Evolutionary conservation across 352 stramenopile genomes (phyloP).

Genomic region (Plasmopara halstedii): DNA sequence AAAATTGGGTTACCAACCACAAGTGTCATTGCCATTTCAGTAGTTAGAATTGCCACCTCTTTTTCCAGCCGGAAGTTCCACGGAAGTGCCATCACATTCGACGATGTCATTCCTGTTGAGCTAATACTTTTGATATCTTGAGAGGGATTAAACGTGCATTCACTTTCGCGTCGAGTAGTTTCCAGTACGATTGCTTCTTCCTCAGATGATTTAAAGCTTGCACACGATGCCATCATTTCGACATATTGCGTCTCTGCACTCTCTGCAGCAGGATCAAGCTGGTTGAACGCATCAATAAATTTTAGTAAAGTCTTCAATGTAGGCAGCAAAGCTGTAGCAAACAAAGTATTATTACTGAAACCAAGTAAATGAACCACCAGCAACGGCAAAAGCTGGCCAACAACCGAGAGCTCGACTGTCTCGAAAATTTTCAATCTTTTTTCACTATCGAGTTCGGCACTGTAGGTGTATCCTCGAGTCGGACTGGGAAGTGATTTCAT

Average conservation of each 20-base stretch:
- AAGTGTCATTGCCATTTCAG: slow-evolving; percentile 52
- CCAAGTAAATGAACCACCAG: slow-evolving; percentile 48
- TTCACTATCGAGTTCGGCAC: background rate
- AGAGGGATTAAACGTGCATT: slow-evolving; percentile 4
- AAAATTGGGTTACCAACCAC: slow-evolving; percentile 34
- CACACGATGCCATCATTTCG: slow-evolving; percentile 10
- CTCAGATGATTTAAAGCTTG: background rate
- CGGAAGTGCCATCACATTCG: slow-evolving; percentile 28
- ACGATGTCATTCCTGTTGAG: slow-evolving; percentile 6
- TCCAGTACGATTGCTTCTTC: slow-evolving; percentile 2
- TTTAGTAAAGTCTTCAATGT: slow-evolving; percentile 34
- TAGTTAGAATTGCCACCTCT: slow-evolving; percentile 40
- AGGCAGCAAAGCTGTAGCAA: slow-evolving; percentile 41
- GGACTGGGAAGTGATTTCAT: slow-evolving; percentile 23
- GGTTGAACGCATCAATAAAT: slow-evolving; percentile 45
- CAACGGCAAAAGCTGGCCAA: slow-evolving; percentile 46
- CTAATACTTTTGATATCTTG: slow-evolving; percentile 1
- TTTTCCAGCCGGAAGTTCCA: slow-evolving; percentile 63
- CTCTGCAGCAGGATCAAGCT: slow-evolving; percentile 4
- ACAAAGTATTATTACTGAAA: slow-evolving; percentile 47
- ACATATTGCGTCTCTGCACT: slow-evolving; percentile 24
- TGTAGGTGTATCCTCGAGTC: slow-evolving; percentile 9
- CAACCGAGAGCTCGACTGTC: slow-evolving; percentile 32
- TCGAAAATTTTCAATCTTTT: background rate
- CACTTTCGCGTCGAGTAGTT: slow-evolving; percentile 13